Conservation (phyloP, 352 stramenopile genomes). For the Lagenidium giganteum region DNA sequence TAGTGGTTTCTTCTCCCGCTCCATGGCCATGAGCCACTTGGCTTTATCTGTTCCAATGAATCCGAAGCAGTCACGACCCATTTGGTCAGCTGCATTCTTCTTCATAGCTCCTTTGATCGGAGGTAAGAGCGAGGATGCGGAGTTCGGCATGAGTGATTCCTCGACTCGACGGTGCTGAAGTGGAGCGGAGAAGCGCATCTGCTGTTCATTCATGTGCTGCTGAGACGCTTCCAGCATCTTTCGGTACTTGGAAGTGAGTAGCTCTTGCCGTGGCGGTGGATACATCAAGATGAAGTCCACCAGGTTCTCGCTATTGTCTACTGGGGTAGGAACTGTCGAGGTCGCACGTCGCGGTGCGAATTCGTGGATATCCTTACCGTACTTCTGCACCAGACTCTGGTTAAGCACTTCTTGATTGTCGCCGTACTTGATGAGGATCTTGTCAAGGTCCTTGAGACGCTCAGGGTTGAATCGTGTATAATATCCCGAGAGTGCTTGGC, state of each 20-base stretch:
- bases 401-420: constrained; percentile 58
- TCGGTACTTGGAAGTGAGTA: constrained; percentile 51
- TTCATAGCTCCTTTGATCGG: constrained; percentile 48
- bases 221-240: constrained; percentile 81
- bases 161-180: constrained; percentile 63
- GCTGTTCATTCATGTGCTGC: constrained; percentile 73
- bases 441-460: constrained; percentile 56
- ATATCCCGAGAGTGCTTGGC: constrained; percentile 34
- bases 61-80: constrained; percentile 73
- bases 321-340: background rate
- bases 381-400: constrained; percentile 62
- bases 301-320: constrained; percentile 36
- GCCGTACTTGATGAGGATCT: constrained; percentile 66
- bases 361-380: constrained; percentile 46
- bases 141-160: constrained; percentile 2
- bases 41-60: constrained; percentile 78
- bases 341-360: constrained; percentile 17
- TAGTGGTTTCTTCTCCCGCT: constrained; percentile 52
- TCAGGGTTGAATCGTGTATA: constrained; percentile 57
- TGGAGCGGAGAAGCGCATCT: constrained; percentile 73
- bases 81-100: constrained; percentile 28
- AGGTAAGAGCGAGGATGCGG: constrained; percentile 26
- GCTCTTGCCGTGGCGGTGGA: constrained; percentile 31
- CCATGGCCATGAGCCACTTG: constrained; percentile 32
- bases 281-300: constrained; percentile 71